Base-by-base conservation (phyloP, 2,329 filamentous ascomycete species). In the Trichoderma atrobrunneum region DNA sequence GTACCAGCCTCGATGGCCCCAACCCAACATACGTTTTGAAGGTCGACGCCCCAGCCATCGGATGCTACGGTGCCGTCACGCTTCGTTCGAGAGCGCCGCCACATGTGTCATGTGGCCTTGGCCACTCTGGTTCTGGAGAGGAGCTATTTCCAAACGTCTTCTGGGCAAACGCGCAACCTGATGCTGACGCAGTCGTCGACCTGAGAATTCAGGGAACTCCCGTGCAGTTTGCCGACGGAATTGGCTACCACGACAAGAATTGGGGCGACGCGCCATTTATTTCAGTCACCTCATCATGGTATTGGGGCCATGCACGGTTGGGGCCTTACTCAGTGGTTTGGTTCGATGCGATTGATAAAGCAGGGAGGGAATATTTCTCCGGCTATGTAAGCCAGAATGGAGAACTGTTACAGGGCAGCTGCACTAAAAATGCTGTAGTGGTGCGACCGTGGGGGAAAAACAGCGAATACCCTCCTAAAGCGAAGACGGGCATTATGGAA, bases 191-290 rank as follows among this genome's bases (percentile, higher is more conserved):
- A 28, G 18, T 18, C 12, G 28, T 32, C 62, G 28, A 65, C n/a
- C 21, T 65, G 6, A 65, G 14, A 10, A 30, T 48, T n/a, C n/a
- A 24, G 14, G 62, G n/a, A 11, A 51, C 36, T 21, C 16, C 8
- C 24, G 26, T 65, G n/a, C 18, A 28, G 3, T 65, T 65, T 11
- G 24, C 62, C 32, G 36, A 39, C 36, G 84, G 84, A 1, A 67
- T 78, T 1, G 84, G 79, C 2, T 85, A 85, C 74, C 84, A 85
- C 74, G 84, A 86, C 73, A 85, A 84, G 82, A 85, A 85, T 74
- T 85, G 84, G 84, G 80, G 80, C 5, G 77, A 82, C 71, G 72
- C 73, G 32, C 80, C 82, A 1, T 82, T 85, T 69, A 34, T 70
- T 12, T 69, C 76, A 5, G 78, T 74, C 18, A 75, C 82, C 10